Conservation (phyloP, 331 rosid species). For the Malus hybrid region DNA sequence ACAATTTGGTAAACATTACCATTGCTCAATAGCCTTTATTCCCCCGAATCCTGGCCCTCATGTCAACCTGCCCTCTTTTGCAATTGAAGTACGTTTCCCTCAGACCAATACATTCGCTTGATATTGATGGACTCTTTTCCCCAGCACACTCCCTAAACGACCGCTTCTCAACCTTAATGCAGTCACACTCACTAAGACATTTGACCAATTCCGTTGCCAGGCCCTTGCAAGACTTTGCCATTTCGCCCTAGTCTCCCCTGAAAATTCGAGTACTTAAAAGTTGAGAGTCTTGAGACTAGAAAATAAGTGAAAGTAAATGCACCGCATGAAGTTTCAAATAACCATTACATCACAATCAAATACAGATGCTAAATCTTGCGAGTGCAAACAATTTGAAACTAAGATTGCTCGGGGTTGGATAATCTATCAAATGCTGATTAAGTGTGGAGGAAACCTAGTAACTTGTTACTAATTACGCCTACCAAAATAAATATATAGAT, state of each 20-base stretch:
- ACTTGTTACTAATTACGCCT: no score
- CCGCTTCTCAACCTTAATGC: constrained; percentile 80
- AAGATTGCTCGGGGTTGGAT: no score
- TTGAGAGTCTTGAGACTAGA: background rate
- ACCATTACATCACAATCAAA: no score
- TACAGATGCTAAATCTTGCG: no score
- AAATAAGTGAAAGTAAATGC: background rate
- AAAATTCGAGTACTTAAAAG: background rate
- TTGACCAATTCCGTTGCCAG: constrained; percentile 78
- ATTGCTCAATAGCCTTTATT: constrained; percentile 67
- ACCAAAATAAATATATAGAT: no score
- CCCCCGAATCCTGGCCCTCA: constrained; percentile 89
- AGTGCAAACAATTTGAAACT: no score
- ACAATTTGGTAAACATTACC: constrained; percentile 7
- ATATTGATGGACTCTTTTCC: constrained; percentile 76
- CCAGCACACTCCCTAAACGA: constrained; percentile 68
- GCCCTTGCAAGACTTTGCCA: constrained; percentile 95
- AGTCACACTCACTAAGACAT: constrained; percentile 88
- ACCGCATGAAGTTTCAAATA: no score
- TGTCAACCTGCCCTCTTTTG: constrained; percentile 98
- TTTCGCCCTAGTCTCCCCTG: constrained; percentile 19
- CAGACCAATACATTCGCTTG: constrained; percentile 82
- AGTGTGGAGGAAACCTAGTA: no score
- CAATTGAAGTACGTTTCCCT: constrained; percentile 97
- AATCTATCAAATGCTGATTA: no score